A percentile compares a stretch with the other conserved stretches of the same genome.
phyloP scores from a whole-genome alignment of 116 monocot species.

The Cymodocea nodosa region DNA sequence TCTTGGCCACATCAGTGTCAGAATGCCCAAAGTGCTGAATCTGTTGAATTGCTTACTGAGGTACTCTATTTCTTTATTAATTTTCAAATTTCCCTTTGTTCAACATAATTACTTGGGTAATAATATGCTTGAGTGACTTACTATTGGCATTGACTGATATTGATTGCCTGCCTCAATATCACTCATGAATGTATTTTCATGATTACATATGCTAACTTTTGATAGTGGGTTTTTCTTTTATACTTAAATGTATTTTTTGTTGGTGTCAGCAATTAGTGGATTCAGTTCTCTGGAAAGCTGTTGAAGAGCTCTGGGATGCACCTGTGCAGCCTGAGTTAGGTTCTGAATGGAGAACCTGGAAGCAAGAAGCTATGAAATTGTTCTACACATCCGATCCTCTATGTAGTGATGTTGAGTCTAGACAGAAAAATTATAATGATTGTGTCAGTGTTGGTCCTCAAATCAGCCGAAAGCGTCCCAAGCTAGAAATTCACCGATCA shows the following conservation, averaged over 20 bases:
- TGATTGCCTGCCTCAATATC: too few species aligned
- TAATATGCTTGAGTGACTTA: neutral
- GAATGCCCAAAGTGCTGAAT: conserved; percentile 55
- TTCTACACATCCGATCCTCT: conserved; percentile 34
- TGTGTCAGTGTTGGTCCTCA: conserved; percentile 17
- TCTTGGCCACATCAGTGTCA: conserved; percentile 53
- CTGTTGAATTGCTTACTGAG: conserved; percentile 73
- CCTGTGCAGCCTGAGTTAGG: conserved; percentile 54
- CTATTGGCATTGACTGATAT: neutral
- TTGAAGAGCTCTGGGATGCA: conserved; percentile 63
- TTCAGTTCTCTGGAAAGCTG: conserved; percentile 58
- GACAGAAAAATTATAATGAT: conserved; percentile 17
- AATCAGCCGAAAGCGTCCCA: conserved; percentile 50
- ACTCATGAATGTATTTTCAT: too few species aligned
- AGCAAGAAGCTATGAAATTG: conserved; percentile 74
- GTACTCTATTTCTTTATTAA: conserved; percentile 15
- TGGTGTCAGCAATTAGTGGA: conserved; percentile 56
- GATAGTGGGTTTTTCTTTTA: neutral
- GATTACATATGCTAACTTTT: too few species aligned
- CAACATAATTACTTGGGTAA: neutral
- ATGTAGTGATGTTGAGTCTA: conserved; percentile 20
- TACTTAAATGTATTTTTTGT: neutral
- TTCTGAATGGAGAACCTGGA: conserved; percentile 87
- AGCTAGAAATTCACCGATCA: conserved; percentile 48
- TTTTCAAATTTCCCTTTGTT: neutral